Conservation (phyloP, 225 moss, liverwort and hornwort species). For the Anthoceros angustus region DNA sequence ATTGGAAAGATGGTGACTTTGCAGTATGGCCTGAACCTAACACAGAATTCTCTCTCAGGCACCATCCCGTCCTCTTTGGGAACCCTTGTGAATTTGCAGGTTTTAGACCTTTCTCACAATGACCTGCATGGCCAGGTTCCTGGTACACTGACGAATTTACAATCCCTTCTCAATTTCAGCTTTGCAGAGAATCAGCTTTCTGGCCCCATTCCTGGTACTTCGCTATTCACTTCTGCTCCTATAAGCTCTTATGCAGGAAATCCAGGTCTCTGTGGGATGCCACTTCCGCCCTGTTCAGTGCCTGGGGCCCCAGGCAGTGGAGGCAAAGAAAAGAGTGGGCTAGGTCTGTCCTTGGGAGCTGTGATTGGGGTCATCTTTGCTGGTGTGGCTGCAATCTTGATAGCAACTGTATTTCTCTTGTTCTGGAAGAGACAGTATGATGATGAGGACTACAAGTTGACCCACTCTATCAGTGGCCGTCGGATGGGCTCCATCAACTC, state of each 20-base stretch:
- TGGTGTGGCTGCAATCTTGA: background rate
- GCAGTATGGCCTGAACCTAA: background rate
- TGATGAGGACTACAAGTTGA: background rate
- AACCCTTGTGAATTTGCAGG: conserved; percentile 21
- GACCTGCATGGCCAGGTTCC: conserved; percentile 30
- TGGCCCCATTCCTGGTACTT: conserved; percentile 24
- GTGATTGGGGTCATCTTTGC: conserved; percentile 1
- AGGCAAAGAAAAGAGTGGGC: background rate
- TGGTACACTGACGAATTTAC: conserved; percentile 25
- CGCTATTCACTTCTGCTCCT: background rate
- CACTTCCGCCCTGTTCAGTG: background rate
- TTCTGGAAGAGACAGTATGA: conserved; percentile 3
- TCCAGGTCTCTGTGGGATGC: background rate
- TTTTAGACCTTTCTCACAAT: conserved; percentile 38
- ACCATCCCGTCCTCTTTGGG: conserved; percentile 29
- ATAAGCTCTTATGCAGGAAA: background rate
- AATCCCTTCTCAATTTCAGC: conserved; percentile 30
- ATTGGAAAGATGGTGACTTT: background rate
- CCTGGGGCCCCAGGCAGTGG: background rate
- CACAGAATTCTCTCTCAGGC: conserved; percentile 17
- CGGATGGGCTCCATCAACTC: background rate
- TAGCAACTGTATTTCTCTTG: background rate
- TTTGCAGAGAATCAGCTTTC: conserved; percentile 33
- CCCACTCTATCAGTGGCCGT: background rate
- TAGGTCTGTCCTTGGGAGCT: conserved; percentile 1